phyloP scores from a whole-genome alignment of 2,329 filamentous ascomycete genomes.

The Penicillium corylophilum region DNA sequence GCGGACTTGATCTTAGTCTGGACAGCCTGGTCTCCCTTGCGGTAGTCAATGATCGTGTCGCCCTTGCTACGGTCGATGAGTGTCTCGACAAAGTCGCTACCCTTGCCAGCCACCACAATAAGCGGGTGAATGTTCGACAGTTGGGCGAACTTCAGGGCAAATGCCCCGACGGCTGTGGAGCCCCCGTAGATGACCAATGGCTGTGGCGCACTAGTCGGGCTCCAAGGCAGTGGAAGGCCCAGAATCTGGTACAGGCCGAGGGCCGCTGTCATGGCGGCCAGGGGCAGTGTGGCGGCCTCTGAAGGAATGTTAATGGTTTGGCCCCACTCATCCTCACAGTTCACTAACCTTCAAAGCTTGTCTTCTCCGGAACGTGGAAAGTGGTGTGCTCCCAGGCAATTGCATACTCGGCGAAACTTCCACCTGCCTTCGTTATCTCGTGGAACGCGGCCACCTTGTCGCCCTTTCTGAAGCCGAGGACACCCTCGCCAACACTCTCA shows the following conservation, averaged over 20 bases:
- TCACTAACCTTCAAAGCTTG: slow-evolving; percentile 52
- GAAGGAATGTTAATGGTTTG: background rate
- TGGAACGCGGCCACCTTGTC: slow-evolving; percentile 54
- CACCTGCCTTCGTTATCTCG: slow-evolving; percentile 51
- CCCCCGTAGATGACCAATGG: slow-evolving; percentile 52
- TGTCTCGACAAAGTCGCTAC: slow-evolving; percentile 50
- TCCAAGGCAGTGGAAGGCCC: slow-evolving; percentile 52
- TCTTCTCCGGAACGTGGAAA: slow-evolving; percentile 52
- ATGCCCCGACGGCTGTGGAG: slow-evolving; percentile 58
- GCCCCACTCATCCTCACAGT: background rate
- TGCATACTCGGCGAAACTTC: slow-evolving; percentile 59
- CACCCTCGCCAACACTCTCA: slow-evolving; percentile 51
- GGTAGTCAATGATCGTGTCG: slow-evolving; percentile 62
- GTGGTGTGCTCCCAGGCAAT: slow-evolving; percentile 54
- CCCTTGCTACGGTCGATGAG: slow-evolving; percentile 56
- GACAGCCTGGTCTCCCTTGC: slow-evolving; percentile 55
- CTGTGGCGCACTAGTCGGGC: slow-evolving; percentile 32
- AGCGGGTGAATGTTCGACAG: slow-evolving; percentile 60
- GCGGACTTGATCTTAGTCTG: slow-evolving; percentile 44
- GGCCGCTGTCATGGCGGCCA: slow-evolving; percentile 56
- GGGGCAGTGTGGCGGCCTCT: slow-evolving; percentile 58
- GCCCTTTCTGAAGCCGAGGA: slow-evolving; percentile 55
- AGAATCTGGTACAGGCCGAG: slow-evolving; percentile 52
- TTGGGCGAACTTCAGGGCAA: slow-evolving; percentile 57
- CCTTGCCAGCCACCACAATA: slow-evolving; percentile 59